A percentile compares a stretch with the other conserved stretches of the same genome.
phyloP scores from a whole-genome alignment of 2,329 filamentous ascomycete species.

The Hymenoscyphus repandus region DNA sequence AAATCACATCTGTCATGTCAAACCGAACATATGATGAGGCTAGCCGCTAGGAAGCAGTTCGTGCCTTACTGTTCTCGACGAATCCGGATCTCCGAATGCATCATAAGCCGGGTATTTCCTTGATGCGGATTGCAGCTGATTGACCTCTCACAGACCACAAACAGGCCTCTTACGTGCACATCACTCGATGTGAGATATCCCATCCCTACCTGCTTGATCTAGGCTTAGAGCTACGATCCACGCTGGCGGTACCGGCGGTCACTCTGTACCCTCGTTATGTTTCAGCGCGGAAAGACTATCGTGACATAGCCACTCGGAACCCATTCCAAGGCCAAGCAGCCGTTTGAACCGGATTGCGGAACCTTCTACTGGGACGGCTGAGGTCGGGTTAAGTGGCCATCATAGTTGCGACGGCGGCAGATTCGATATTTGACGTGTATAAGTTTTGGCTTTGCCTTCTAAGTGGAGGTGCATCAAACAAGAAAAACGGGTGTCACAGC shows the following conservation, averaged over 20 bases:
- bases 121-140: neutral
- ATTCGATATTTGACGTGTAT: neutral
- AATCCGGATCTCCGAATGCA: neutral
- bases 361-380: neutral
- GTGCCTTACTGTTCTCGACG: neutral
- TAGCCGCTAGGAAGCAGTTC: neutral
- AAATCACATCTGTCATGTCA: neutral
- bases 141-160: neutral
- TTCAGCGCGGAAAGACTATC: constrained; percentile 1
- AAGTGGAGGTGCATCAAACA: constrained; percentile 4
- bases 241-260: neutral
- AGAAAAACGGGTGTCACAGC: constrained; percentile 5
- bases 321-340: neutral
- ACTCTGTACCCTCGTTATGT: neutral
- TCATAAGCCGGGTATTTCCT: neutral
- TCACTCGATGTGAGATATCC: constrained; percentile 1
- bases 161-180: neutral
- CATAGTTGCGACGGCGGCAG: neutral
- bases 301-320: neutral
- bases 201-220: constrained; percentile 1
- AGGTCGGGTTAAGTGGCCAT: constrained; percentile 1
- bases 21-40: neutral
- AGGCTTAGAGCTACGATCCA: constrained; percentile 1
- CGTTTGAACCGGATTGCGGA: neutral
- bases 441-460: constrained; percentile 1